Base-by-base conservation (phyloP, 1,139 yeast species). In the Geotrichum bryndzae region DNA sequence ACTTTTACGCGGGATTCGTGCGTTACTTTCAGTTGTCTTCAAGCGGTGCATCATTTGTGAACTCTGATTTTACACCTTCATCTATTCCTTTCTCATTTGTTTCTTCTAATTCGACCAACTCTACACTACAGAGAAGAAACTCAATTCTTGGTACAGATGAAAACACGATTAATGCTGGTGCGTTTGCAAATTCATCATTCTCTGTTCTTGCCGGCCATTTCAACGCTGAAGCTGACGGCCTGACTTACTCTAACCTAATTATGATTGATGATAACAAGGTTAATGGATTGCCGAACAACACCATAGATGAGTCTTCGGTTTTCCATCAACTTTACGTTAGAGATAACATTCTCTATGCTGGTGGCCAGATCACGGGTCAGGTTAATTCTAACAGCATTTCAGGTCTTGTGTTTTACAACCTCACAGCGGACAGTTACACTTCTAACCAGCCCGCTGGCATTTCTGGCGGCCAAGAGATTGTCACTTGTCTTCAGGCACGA, bases 161-260 rank as follows among this genome's bases (percentile, higher is more conserved):
- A 38, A 68, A 68, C 41, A 61, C 67, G 18, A 65, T 75, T 25
- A 68, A 69, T 60, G 64, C 76, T 3, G 79, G 79, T 7, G 67
- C 73, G 2, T 78, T 77, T 64, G 76, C 87, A 52, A 86, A 86
- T 68, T 75, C 75, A 25, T 70, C 84, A 0, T 65, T 81, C 3
- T 77, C 86, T 58, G 80, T 83, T 0, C 68, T 87, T 56, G 91
- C 88, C 18, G 87, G 86, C 31, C 71, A 73, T 1, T 83, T 87
- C 58, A 52, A 61, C 7, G 73, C 72, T 1, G 58, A 61, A 1
- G 65, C 65, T 15, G 62, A 68, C 0, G 68, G 67, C 11, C 61
- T 67, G 10, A 50, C 51, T n/a, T 63, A 60, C 50, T 60, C 79
- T 1, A 80, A 85, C 61, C 67, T 86, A 57, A 69, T 78, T 10